Base-by-base conservation (phyloP, 768 basidiomycete species). In the Sarcomyxa edulis region DNA sequence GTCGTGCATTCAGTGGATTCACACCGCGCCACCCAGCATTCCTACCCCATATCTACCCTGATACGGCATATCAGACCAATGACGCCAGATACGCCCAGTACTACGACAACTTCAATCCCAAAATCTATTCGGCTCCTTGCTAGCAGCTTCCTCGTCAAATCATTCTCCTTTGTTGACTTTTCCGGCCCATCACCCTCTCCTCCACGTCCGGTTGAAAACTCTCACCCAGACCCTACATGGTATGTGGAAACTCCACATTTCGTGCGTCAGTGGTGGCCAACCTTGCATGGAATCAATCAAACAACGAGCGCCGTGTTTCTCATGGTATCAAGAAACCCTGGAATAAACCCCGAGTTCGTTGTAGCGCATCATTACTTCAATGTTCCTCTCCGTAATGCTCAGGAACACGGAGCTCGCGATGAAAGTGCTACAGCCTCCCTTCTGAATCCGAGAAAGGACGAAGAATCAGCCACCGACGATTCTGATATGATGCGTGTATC, bases 241-340 rank as follows among this genome's bases (percentile, higher is more conserved):
- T 78, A 75, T 45, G 81, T 82, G 10, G 83, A 84, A 50, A 75
- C 72, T 35, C 82, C 81, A 1, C 83, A 85, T 58, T 86, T 85
- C 43, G 82, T 86, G 5, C 74, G 84, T 8, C 84, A 86, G 44
- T 86, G 84, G 84, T 86, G 84, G 84, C 84, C 84, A 2, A 76
- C 73, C 3, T 58, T 85, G 3, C 69, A 76, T 0, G 65, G 68
- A 1, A 72, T 84, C 9, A n/a, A n/a, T n/a, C n/a, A n/a, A n/a
- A n/a, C n/a, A n/a, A n/a, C n/a, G n/a, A n/a, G n/a, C n/a, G n/a
- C n/a, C n/a, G n/a, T n/a, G n/a, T n/a, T n/a, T n/a, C n/a, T n/a
- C n/a, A n/a, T n/a, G n/a, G n/a, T n/a, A 84, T 46, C 70, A 65
- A n/a, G 58, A 65, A 6, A 78, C 76, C 11, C 42, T 65, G 67